Evolutionary conservation across 345 rosid genomes (phyloP).

Genomic region (Eucalyptus tenuipes): DNA sequence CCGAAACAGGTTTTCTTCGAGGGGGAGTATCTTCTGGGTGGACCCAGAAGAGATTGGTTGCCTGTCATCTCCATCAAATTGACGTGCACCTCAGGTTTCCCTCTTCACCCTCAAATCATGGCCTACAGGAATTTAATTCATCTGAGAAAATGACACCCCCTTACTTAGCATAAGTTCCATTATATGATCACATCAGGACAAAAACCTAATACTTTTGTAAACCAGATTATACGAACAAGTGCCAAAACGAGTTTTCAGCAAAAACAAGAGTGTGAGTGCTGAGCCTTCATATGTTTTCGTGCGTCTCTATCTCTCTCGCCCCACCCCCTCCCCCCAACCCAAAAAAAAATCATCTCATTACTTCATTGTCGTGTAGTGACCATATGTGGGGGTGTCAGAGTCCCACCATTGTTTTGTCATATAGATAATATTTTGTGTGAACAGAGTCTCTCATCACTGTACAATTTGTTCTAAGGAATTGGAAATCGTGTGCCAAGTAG

Average conservation of each 20-base stretch:
- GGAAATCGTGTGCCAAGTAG: not conserved
- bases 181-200: not conserved
- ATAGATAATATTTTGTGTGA: not conserved
- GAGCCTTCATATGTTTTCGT: not conserved
- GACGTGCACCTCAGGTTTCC: constrained; percentile 19
- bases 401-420: not conserved
- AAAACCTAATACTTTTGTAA: not conserved
- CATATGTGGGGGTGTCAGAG: not conserved
- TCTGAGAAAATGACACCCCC: not conserved
- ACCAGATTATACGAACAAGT: not conserved
- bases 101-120: not conserved
- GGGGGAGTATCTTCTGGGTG: not conserved
- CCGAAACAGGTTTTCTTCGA: not conserved
- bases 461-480: not conserved
- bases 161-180: not conserved
- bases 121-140: not conserved
- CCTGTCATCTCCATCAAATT: constrained; percentile 17
- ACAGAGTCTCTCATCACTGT: not conserved
- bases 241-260: not conserved
- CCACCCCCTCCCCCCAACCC: not conserved
- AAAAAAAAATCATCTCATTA: not conserved
- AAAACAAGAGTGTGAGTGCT: not conserved
- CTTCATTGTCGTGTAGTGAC: not conserved
- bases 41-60: constrained; percentile 21
- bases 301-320: not conserved